Conservation (phyloP, 1,284 basidiomycete species). For the Fomitopsis schrenkii region DNA sequence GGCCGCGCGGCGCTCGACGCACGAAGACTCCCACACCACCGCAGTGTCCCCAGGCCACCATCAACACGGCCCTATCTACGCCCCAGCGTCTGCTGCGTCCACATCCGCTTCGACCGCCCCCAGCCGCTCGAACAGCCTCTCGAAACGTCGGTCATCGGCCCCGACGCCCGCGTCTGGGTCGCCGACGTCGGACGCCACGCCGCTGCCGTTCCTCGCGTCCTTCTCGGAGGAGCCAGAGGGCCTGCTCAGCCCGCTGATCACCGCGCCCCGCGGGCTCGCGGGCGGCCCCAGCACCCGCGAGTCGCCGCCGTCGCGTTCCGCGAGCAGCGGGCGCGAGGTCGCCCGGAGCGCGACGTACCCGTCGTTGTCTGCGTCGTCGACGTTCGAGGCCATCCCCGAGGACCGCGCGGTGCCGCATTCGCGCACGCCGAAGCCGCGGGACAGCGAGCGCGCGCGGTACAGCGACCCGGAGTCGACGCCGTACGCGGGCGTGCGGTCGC, state of each 20-base stretch:
- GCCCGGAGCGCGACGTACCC: constrained; percentile 35
- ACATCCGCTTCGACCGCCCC: constrained; percentile 7
- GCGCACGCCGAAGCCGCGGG: constrained; percentile 12
- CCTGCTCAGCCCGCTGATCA: constrained; percentile 50
- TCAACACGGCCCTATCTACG: constrained; percentile 23
- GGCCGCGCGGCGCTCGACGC: constrained; percentile 5
- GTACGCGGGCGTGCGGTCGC: constrained; percentile 12
- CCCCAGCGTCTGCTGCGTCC: constrained; percentile 8
- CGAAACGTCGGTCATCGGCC: constrained; percentile 15
- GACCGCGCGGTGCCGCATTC: constrained; percentile 21
- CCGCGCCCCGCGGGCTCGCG: constrained; percentile 21
- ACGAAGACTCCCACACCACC: constrained; percentile 11
- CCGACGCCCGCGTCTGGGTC: constrained; percentile 8
- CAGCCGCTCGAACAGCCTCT: constrained; percentile 17
- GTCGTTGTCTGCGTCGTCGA: constrained; percentile 3
- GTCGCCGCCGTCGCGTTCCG: background rate
- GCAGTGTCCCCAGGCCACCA: constrained; percentile 1
- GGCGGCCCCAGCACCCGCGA: constrained; percentile 13
- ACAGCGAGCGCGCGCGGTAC: background rate
- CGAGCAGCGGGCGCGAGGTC: constrained; percentile 22
- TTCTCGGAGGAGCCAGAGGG: constrained; percentile 53
- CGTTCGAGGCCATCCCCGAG: constrained; percentile 32
- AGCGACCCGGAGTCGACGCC: constrained; percentile 14
- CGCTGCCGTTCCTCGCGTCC: constrained; percentile 13
- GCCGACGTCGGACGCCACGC: constrained; percentile 11